Percentiles rank a stretch among this genome's conserved stretches.
Evolutionary conservation across 345 rosid species (phyloP).

Genomic region (Camelina laxa): DNA sequence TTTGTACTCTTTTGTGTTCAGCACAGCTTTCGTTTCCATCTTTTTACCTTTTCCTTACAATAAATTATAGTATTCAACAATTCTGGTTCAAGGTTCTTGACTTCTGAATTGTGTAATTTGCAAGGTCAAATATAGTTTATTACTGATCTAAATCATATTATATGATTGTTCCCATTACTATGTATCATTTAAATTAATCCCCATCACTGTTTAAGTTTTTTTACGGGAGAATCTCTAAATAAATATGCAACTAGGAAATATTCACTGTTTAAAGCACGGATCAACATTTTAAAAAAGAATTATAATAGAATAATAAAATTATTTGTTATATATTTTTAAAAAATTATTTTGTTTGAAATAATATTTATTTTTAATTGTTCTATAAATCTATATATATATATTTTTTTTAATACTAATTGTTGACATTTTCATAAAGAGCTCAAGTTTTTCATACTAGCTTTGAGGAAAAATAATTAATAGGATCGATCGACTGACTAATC

Average conservation of each 20-base stretch:
- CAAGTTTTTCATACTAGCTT: constrained; percentile 1
- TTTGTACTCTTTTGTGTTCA: not conserved
- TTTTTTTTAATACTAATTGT: too few relatives aligned
- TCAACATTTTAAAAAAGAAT: too few relatives aligned
- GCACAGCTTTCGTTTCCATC: not conserved
- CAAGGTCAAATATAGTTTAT: constrained; percentile 32
- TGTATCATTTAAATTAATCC: not conserved
- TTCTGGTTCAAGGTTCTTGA: not conserved
- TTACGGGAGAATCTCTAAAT: not conserved
- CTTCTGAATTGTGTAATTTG: not conserved
- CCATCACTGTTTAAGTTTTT: not conserved
- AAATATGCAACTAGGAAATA: too few relatives aligned
- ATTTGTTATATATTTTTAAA: too few relatives aligned
- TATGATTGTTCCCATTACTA: constrained; percentile 13
- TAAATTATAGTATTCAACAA: not conserved
- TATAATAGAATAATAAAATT: too few relatives aligned
- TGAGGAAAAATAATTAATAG: not conserved
- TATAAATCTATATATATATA: too few relatives aligned
- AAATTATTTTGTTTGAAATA: too few relatives aligned
- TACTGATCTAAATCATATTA: not conserved
- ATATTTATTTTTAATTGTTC: too few relatives aligned
- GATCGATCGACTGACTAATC: not conserved
- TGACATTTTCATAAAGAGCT: constrained; percentile 8
- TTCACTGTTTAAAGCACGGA: too few relatives aligned
- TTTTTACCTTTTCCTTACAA: not conserved